Conservation (phyloP, 2,329 filamentous ascomycete genomes). For the Xylariaceae sp. region DNA sequence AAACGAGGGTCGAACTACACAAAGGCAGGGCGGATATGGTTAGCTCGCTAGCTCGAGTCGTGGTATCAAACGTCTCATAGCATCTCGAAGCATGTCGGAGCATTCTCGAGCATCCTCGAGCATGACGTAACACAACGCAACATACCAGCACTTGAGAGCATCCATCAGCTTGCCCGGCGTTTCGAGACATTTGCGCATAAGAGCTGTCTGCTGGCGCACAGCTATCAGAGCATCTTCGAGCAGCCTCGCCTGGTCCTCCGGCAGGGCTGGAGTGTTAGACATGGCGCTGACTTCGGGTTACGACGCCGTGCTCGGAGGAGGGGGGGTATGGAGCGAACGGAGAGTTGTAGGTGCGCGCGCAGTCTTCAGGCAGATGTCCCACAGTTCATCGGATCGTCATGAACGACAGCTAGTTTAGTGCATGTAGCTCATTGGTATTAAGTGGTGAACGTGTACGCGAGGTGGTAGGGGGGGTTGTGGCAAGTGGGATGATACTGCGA, state of each 20-base stretch:
- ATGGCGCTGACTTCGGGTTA: constrained; percentile 22
- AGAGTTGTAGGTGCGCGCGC: constrained; percentile 13
- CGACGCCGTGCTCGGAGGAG: constrained; percentile 4
- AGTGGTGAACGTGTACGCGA: neutral
- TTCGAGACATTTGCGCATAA: constrained; percentile 98
- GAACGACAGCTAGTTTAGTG: constrained; percentile 1
- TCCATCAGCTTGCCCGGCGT: constrained; percentile 99
- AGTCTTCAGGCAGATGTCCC: constrained; percentile 3
- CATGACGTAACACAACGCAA: constrained; percentile 21
- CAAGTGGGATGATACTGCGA: neutral
- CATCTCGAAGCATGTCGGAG: no score
- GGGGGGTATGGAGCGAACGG: constrained; percentile 1
- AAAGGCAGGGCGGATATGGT: constrained; percentile 21
- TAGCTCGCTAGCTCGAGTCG: constrained; percentile 13
- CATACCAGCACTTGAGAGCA: constrained; percentile 97
- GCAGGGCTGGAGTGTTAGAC: constrained; percentile 53
- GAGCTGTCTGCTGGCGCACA: constrained; percentile 90
- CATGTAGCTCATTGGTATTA: constrained; percentile 7
- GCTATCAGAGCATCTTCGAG: constrained; percentile 95
- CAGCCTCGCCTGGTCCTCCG: constrained; percentile 82
- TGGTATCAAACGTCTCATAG: no score
- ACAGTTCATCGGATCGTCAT: constrained; percentile 13
- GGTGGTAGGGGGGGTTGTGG: neutral
- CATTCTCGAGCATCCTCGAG: neutral
- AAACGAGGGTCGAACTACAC: constrained; percentile 86